A percentile compares a stretch with the other conserved stretches of the same genome.
Evolutionary conservation across 2,329 filamentous ascomycete species (phyloP).

Genomic region (Diplodia scrobiculata): DNA sequence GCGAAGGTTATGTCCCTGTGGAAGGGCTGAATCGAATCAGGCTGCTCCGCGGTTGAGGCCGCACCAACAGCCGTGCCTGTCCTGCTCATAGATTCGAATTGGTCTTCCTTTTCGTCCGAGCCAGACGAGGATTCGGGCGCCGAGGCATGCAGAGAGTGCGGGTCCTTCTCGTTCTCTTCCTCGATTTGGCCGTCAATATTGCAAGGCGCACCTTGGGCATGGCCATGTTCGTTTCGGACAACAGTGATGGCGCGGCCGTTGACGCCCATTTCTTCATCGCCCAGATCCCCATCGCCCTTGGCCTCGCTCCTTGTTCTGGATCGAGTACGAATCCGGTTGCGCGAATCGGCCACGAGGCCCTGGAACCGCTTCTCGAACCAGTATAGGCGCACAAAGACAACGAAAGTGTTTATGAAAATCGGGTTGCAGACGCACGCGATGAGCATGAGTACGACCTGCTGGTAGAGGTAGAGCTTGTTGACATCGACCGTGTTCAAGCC

Average conservation of each 20-base stretch:
- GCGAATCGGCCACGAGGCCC: conserved; percentile 73
- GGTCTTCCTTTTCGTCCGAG: conserved; percentile 39
- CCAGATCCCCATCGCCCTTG: conserved; percentile 49
- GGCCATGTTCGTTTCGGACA: conserved; percentile 59
- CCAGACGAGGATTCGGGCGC: conserved; percentile 51
- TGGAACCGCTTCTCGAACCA: conserved; percentile 99
- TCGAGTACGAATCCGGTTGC: conserved; percentile 65
- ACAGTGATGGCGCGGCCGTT: conserved; percentile 67
- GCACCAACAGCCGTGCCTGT: background rate
- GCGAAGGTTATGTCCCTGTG: conserved; percentile 66
- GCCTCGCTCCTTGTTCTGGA: conserved; percentile 55
- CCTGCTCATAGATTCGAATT: conserved; percentile 5
- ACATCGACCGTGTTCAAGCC: conserved; percentile 76
- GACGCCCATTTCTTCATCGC: conserved; percentile 63
- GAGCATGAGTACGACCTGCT: conserved; percentile 54
- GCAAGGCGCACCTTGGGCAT: conserved; percentile 55
- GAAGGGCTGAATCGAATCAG: conserved; percentile 35
- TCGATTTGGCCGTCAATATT: conserved; percentile 58
- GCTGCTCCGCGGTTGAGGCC: background rate
- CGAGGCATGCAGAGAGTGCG: background rate
- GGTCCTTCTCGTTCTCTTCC: conserved; percentile 38
- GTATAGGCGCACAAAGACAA: conserved; percentile 90
- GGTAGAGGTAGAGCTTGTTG: conserved; percentile 52
- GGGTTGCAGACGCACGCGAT: conserved; percentile 45
- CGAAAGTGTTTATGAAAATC: conserved; percentile 59